Base-by-base conservation (phyloP, 805 yeast species). In the Deakozyma indianensis region DNA sequence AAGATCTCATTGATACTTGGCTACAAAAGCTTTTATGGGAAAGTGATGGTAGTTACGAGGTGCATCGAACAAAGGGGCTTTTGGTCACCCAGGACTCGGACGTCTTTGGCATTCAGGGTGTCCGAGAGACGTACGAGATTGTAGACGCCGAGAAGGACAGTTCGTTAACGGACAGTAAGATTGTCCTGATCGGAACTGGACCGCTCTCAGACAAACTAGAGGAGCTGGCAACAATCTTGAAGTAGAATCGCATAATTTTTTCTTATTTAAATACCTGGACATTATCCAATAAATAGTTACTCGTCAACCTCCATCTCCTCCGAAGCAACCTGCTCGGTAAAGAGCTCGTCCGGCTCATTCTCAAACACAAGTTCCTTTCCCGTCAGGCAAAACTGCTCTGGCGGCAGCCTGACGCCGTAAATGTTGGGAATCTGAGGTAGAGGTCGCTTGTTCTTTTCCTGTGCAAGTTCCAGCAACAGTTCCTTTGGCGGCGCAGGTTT, bases 401-500 rank as follows among this genome's bases (percentile, higher is more conserved):
- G 97, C 2, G 99, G 99, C 43, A 94, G 69, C 51, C 96, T 75
- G 35, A 92, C 73, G 9, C 98, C 97, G 80, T 86, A 87, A 43
- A 80, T 75, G 14, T 92, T 88, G 62, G 88, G 80, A 14, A 92
- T 88, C 3, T 92, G 83, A 3, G 99, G 99, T 44, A 92, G 68
- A 0, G 94, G 78, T 58, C 84, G 80, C 55, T 85, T 80, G 63
- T 92, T 92, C 51, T 95, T 71, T 58, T 94, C 98, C 18, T 80
- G 81, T 0, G 98, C 98, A 54, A 92, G 68, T 63, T 90, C 95
- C 62, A 92, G 66, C 51, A 92, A 64, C 52, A 90, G 67, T 60
- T 92, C 96, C 61, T 90, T 92, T 3, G 97, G 97, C 4, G 94
- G 92, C 2, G 83, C 83, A 2, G 97, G 96, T 61, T 87, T 87